These are phyloP conservation scores for Zygoascus meyerae DNA, from an alignment of 1,139 yeast genomes.

Conservation along the genomic window DNA sequence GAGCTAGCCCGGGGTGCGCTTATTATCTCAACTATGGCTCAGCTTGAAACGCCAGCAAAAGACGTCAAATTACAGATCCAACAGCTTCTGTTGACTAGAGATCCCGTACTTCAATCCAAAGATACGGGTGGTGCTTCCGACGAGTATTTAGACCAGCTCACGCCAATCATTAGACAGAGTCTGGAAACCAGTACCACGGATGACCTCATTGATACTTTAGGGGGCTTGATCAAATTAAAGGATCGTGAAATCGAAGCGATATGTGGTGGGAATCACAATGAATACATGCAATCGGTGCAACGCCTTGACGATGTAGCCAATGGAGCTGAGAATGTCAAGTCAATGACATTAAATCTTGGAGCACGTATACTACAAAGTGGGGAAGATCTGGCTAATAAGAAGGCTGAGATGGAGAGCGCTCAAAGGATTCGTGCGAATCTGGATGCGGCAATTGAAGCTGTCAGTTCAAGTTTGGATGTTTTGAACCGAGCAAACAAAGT, in stretches of 20 bases:
- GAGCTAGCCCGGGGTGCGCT: too few relatives aligned
- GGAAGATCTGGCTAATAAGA: slow-evolving; percentile 49
- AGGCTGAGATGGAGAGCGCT: slow-evolving; percentile 28
- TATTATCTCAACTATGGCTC: too few relatives aligned
- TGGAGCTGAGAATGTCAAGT: slow-evolving; percentile 49
- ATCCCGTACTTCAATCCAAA: slow-evolving; percentile 23
- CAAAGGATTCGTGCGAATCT: slow-evolving; percentile 30
- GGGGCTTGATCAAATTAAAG: slow-evolving; percentile 51
- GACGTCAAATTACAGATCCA: slow-evolving; percentile 29
- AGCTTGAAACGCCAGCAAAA: background rate
- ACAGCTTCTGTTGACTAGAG: slow-evolving; percentile 28
- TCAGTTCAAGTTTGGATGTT: slow-evolving; percentile 63
- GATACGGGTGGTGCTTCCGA: slow-evolving; percentile 40
- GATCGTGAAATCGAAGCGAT: slow-evolving; percentile 60
- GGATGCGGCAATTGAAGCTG: slow-evolving; percentile 34
- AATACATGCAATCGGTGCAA: slow-evolving; percentile 45
- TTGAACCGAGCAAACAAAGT: slow-evolving; percentile 82
- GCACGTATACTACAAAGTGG: slow-evolving; percentile 58
- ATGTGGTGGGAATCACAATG: slow-evolving; percentile 57
- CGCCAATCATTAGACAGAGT: slow-evolving; percentile 73
- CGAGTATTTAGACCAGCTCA: slow-evolving; percentile 72
- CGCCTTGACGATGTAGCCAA: slow-evolving; percentile 53
- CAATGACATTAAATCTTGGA: slow-evolving; percentile 48
- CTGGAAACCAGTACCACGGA: slow-evolving; percentile 50
- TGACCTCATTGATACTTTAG: slow-evolving; percentile 51